A percentile compares a stretch with the other conserved stretches of the same genome.
Evolutionary conservation across 176 grass and related monocot species (phyloP).

Genomic region (Eragrostis nindensis): DNA sequence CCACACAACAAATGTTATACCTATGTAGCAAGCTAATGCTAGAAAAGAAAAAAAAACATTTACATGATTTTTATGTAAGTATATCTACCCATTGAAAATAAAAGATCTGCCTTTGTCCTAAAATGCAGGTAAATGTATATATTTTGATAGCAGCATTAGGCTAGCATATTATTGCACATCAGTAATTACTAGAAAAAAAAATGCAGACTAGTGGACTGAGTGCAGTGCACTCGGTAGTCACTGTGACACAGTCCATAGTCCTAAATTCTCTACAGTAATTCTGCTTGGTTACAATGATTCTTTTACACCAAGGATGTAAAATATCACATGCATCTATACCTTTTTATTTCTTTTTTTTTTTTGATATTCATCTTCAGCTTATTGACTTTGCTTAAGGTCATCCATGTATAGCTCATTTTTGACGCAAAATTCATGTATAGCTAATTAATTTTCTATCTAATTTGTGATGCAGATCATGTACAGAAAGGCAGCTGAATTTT

Average conservation of each 20-base stretch:
- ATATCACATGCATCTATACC: neutral
- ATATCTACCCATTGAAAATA: neutral
- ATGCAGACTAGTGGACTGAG: neutral
- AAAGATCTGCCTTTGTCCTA: neutral
- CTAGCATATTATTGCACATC: neutral
- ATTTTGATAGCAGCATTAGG: slow-evolving; percentile 6
- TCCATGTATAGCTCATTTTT: neutral
- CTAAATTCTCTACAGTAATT: neutral
- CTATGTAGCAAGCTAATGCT: neutral
- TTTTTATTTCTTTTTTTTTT: slow-evolving; percentile 20
- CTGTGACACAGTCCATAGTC: neutral
- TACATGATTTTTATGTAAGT: neutral
- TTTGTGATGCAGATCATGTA: slow-evolving; percentile 81
- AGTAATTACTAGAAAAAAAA: neutral
- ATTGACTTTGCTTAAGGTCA: neutral
- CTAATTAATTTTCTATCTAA: slow-evolving; percentile 26
- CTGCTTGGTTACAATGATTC: neutral
- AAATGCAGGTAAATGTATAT: neutral
- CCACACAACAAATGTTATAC: neutral
- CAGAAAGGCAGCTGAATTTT: slow-evolving; percentile 82
- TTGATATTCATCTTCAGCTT: neutral
- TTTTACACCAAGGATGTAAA: neutral
- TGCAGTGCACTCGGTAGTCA: neutral
- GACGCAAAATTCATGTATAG: neutral
- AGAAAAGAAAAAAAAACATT: neutral